Evolutionary conservation across 2,329 filamentous ascomycete genomes (phyloP), one percentile per base, ranked within the genome.

Genomic region (Dothistroma pini): DNA sequence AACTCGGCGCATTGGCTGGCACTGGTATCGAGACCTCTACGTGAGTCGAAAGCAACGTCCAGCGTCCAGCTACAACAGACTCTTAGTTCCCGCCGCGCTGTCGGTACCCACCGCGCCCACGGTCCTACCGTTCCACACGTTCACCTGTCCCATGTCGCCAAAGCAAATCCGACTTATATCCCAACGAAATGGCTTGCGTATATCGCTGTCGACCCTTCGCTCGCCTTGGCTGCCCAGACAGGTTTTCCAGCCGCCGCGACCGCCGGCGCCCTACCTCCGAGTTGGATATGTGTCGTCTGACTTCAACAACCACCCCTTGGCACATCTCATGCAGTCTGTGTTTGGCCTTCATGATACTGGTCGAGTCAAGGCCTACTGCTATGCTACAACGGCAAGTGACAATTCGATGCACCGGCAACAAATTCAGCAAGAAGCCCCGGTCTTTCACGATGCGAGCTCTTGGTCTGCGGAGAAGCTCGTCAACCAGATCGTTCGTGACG

Each of bases 321-420:
- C 95, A 25, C 95, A 99, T 77, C 76, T 99, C 58, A 99, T 99
- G 95, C 95, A 99, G 78, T 97, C 95, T 0, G 93, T 97, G 6
- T 99, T 99, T 76, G 95, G 95, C 0, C 82, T 97, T 61, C 95
- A 99, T 72, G 81, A 96, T 69, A 82, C 82, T 0, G 76, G 75
- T 25, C 86, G 88, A 29, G 90, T 91, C 16, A 90, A 89, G 68
- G 93, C 95, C 0, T 92, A 93, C 71, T 99, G 95, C 75, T 99
- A 99, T 74, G 95, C 95, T 12, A 99, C 95, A 1, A 97, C 95
- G 0, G 81, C 88, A 0, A 96, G 93, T 72, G 95, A 99, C 75
- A 88, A 87, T 63, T 97, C 95, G 0, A 77, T 89, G 6, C 93
- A 99, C 75, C 89, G 95, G 21, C 86, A 89, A 66, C 92, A 99